Conservation (phyloP, 192 early-diverging fungal genomes). For the Linnemannia zychae region DNA sequence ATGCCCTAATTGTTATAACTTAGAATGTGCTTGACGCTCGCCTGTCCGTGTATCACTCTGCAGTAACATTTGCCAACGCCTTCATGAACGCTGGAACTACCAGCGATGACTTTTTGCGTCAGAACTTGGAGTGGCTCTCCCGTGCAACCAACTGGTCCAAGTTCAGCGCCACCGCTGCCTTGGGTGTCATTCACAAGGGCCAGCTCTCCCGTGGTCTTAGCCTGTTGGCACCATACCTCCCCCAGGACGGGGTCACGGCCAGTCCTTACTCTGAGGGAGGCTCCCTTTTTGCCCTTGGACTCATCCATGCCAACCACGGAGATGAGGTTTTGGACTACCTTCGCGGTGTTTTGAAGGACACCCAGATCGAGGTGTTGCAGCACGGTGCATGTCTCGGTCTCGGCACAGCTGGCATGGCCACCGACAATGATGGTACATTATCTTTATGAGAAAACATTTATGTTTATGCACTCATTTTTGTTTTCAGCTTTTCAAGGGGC, state of each 20-base stretch:
- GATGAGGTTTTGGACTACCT: conserved; percentile 85
- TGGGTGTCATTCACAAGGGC: conserved; percentile 99
- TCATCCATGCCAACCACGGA: conserved; percentile 98
- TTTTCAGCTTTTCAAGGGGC: background rate
- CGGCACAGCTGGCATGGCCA: conserved; percentile 97
- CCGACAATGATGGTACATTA: conserved; percentile 80
- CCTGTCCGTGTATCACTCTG: conserved; percentile 94
- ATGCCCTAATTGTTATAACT: background rate
- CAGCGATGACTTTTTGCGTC: conserved; percentile 96
- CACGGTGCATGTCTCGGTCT: conserved; percentile 97
- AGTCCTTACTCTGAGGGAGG: conserved; percentile 97
- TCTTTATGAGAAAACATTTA: too few relatives aligned
- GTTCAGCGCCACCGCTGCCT: conserved; percentile 96
- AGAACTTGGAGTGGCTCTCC: conserved; percentile 97
- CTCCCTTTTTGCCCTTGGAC: conserved; percentile 95
- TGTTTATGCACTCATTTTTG: background rate
- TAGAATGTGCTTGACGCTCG: conserved; percentile 91
- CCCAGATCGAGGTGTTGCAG: conserved; percentile 91
- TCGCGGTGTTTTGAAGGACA: conserved; percentile 82
- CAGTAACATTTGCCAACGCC: conserved; percentile 96
- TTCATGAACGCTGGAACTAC: conserved; percentile 99
- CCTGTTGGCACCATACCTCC: conserved; percentile 94
- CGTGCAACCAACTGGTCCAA: conserved; percentile 99
- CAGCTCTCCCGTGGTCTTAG: conserved; percentile 88
- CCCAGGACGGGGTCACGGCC: conserved; percentile 88